These are phyloP conservation scores for Suillus sp. DNA, from an alignment of 768 basidiomycete species.

Conservation along the genomic window DNA sequence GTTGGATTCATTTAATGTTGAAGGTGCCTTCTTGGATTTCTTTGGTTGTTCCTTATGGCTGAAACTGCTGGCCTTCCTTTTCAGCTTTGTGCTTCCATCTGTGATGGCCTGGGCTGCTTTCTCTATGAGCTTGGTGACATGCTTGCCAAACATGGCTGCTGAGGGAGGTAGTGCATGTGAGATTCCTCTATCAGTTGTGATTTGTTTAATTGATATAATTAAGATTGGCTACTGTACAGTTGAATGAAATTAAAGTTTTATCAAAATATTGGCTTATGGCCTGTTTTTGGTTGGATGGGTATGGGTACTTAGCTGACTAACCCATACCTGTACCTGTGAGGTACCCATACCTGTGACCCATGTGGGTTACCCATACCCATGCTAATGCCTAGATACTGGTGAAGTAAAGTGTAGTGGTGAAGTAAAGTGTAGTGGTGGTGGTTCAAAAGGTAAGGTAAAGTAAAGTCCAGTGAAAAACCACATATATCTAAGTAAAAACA, in stretches of 20 bases:
- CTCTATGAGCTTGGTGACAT: not conserved
- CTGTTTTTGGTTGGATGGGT: not conserved
- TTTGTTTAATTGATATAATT: not conserved
- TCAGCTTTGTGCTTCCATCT: not conserved
- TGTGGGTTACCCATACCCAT: conserved; percentile 3
- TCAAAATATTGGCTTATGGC: not conserved
- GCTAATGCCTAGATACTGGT: conserved; percentile 2
- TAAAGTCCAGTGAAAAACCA: too few species aligned
- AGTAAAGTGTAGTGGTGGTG: too few species aligned
- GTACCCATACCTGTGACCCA: conserved; percentile 2
- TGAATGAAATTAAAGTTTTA: not conserved
- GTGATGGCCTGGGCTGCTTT: conserved; percentile 2
- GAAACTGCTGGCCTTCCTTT: conserved; percentile 7
- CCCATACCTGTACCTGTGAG: not conserved
- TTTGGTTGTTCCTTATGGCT: not conserved
- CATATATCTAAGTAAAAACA: too few species aligned
- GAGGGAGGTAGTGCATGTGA: not conserved
- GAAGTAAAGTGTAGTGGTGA: too few species aligned
- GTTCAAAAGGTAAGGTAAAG: too few species aligned
- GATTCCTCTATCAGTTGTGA: not conserved
- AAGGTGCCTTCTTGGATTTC: not conserved
- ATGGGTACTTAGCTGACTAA: not conserved
- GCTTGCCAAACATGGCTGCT: not conserved
- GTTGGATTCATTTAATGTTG: not conserved
- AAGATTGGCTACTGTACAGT: conserved; percentile 3